Conservation (phyloP, 1,284 basidiomycete genomes). For the Ceratobasidium theobromae region DNA sequence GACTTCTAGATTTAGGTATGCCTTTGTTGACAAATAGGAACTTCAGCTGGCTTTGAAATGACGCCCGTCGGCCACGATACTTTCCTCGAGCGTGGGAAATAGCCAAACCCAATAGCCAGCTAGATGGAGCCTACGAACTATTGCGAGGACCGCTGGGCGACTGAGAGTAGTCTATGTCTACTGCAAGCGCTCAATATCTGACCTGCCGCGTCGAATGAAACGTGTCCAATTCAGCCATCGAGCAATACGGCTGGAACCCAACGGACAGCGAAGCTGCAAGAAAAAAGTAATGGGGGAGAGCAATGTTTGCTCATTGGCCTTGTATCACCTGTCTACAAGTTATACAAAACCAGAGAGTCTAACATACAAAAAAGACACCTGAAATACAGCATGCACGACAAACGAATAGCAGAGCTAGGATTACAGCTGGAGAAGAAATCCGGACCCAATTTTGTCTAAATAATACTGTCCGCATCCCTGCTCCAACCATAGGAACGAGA, state of each 20-base stretch:
- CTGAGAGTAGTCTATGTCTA: not conserved
- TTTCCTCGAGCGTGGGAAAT: slow-evolving; percentile 8
- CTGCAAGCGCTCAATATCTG: slow-evolving; percentile 19
- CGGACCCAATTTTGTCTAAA: not conserved
- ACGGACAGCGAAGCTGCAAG: no score
- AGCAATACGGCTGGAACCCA: not conserved
- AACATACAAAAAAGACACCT: not conserved
- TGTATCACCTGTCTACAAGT: not conserved
- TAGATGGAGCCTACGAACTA: not conserved
- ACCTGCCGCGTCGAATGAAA: not conserved
- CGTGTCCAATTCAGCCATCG: not conserved
- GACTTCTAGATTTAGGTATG: slow-evolving; percentile 6
- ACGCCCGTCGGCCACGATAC: slow-evolving; percentile 8
- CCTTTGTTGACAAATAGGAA: slow-evolving; percentile 21
- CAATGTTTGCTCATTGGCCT: not conserved
- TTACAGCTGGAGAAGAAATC: slow-evolving; percentile 27
- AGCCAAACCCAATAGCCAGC: not conserved
- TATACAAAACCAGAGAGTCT: not conserved
- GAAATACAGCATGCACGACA: not conserved
- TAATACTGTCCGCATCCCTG: slow-evolving; percentile 11
- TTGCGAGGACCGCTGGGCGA: no score
- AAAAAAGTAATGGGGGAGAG: not conserved
- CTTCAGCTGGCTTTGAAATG: not conserved
- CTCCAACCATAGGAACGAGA: slow-evolving; percentile 7
- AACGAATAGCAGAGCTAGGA: not conserved